These are phyloP conservation scores for Sporothrix brunneoviolacea DNA, from an alignment of 2,329 filamentous ascomycete species.

Conservation along the genomic window DNA sequence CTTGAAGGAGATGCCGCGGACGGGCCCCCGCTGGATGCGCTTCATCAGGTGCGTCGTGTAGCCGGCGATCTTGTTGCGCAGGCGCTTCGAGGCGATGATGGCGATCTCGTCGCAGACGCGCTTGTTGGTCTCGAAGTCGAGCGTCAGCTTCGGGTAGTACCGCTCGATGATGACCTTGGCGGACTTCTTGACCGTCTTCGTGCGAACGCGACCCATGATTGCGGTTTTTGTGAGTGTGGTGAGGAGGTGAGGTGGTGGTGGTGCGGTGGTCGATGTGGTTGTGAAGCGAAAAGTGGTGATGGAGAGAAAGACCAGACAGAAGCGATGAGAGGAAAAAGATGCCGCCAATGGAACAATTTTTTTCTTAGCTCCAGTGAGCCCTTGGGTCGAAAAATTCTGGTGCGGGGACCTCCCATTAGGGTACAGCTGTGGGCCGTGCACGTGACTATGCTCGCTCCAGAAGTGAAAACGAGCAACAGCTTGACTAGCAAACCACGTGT, in stretches of 20 bases:
- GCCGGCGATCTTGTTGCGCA: constrained; percentile 98
- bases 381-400: not conserved
- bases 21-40: constrained; percentile 98
- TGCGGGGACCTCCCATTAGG: constrained; percentile 5
- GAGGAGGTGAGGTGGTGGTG: constrained; percentile 25
- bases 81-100: constrained; percentile 97
- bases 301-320: not conserved
- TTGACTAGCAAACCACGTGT: too few species aligned
- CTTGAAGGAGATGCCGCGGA: constrained; percentile 99
- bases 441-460: constrained; percentile 6
- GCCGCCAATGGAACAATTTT: constrained; percentile 7
- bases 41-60: constrained; percentile 99
- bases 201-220: constrained; percentile 66
- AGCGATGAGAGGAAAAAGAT: not conserved
- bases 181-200: constrained; percentile 66
- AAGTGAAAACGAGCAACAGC: too few species aligned
- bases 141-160: constrained; percentile 94
- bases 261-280: constrained; percentile 12
- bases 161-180: constrained; percentile 99
- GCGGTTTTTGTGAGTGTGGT: constrained; percentile 35
- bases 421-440: not conserved
- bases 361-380: not conserved
- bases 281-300: not conserved
- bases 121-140: constrained; percentile 97
- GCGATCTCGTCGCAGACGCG: constrained; percentile 96